A percentile compares a stretch with the other conserved stretches of the same genome.
Conservation (phyloP, 2,329 filamentous ascomycete species). For the Pseudocercospora fuligena region DNA sequence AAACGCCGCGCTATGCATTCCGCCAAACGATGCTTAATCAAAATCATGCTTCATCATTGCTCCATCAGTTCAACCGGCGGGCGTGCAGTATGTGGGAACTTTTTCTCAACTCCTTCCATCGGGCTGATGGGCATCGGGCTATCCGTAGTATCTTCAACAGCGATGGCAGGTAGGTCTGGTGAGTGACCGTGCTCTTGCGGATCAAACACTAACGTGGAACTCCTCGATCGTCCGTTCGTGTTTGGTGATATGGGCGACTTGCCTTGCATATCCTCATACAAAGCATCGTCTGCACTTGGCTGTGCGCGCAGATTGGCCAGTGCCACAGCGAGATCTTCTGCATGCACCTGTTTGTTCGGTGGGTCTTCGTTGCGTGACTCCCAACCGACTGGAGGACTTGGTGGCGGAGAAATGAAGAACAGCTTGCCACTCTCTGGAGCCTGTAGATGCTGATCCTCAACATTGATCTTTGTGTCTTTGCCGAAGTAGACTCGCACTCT, state of each 20-base stretch:
- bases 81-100: constrained; percentile 57
- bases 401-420: constrained; percentile 70
- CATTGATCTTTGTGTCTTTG: constrained; percentile 53
- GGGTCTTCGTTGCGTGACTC: constrained; percentile 66
- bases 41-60: constrained; percentile 23
- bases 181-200: constrained; percentile 66
- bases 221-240: constrained; percentile 49
- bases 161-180: constrained; percentile 64
- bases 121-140: constrained; percentile 55
- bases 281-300: constrained; percentile 39
- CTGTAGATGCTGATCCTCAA: constrained; percentile 53
- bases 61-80: constrained; percentile 64
- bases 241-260: constrained; percentile 33
- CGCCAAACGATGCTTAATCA: not conserved
- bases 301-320: constrained; percentile 57
- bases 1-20: constrained; percentile 13
- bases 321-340: constrained; percentile 63
- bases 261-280: constrained; percentile 32
- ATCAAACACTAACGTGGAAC: constrained; percentile 64
- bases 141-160: constrained; percentile 64
- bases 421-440: constrained; percentile 64
- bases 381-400: constrained; percentile 68
- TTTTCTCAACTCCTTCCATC: constrained; percentile 51
- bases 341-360: constrained; percentile 69
- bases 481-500: constrained; percentile 69